Conservation (phyloP, 495 filamentous ascomycete species). For the Daldinia childiae region DNA sequence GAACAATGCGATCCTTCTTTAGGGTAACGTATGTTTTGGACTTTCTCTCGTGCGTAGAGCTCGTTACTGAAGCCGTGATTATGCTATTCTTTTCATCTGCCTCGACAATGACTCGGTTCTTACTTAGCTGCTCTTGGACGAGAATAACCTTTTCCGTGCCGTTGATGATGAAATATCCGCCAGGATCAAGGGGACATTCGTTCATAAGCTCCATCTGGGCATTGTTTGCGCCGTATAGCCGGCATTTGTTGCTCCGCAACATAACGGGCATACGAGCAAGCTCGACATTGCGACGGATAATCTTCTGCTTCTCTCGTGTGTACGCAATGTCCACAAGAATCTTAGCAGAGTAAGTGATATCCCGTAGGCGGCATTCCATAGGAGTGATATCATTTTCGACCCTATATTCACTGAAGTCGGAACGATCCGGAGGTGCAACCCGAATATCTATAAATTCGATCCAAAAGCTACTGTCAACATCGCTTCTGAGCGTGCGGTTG, state of each 20-base stretch:
- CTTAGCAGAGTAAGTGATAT: constrained; percentile 94
- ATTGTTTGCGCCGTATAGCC: constrained; percentile 80
- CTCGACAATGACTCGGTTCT: constrained; percentile 98
- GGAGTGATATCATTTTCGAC: constrained; percentile 75
- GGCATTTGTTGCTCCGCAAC: constrained; percentile 94
- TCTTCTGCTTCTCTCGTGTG: constrained; percentile 74
- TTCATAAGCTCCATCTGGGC: constrained; percentile 85
- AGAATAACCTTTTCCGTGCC: constrained; percentile 96
- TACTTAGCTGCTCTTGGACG: constrained; percentile 97
- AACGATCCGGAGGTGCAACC: constrained; percentile 78
- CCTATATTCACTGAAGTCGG: constrained; percentile 71
- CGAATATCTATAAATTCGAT: constrained; percentile 90
- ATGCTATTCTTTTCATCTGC: constrained; percentile 87
- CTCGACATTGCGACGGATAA: constrained; percentile 72
- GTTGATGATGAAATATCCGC: constrained; percentile 91
- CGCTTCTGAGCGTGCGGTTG: constrained; percentile 84
- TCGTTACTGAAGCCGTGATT: constrained; percentile 96
- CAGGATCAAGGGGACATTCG: constrained; percentile 95
- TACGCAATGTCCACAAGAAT: constrained; percentile 91
- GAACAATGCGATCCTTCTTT: constrained; percentile 88
- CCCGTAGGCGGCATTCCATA: constrained; percentile 93
- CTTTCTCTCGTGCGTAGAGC: constrained; percentile 95
- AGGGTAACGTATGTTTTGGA: constrained; percentile 94
- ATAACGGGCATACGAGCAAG: constrained; percentile 96
- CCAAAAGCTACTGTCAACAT: constrained; percentile 87